Percentiles rank a stretch among this genome's conserved stretches.
phyloP scores from a whole-genome alignment of 1,284 basidiomycete species.

The Tremellales sp. region DNA sequence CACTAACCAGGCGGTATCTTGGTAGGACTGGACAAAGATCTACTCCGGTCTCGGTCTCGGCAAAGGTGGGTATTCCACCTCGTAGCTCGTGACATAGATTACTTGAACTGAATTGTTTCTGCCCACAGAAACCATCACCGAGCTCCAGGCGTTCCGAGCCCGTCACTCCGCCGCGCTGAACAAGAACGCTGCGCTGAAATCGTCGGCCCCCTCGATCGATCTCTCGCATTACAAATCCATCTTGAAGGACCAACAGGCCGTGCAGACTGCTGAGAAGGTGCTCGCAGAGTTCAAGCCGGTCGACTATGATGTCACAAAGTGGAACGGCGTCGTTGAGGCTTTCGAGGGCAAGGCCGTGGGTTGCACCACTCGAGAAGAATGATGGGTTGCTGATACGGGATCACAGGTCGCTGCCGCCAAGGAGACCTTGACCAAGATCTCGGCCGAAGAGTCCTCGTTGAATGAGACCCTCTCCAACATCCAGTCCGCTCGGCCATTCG shows the following conservation, averaged over 20 bases:
- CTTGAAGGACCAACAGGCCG: slow-evolving; percentile 88
- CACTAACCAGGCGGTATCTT: not conserved
- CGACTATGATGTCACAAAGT: slow-evolving; percentile 87
- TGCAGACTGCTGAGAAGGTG: slow-evolving; percentile 89
- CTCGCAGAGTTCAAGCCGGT: slow-evolving; percentile 89
- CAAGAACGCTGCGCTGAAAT: slow-evolving; percentile 63
- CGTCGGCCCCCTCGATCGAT: slow-evolving; percentile 65
- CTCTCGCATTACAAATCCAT: slow-evolving; percentile 85
- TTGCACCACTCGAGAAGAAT: slow-evolving; percentile 20
- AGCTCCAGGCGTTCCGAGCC: slow-evolving; percentile 94
- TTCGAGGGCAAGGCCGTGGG: slow-evolving; percentile 95
- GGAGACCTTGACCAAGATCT: slow-evolving; percentile 87
- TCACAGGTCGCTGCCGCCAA: slow-evolving; percentile 80
- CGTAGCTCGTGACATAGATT: not conserved
- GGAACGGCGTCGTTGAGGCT: slow-evolving; percentile 92
- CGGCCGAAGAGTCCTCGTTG: slow-evolving; percentile 86
- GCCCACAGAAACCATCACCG: slow-evolving; percentile 71
- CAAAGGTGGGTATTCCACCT: slow-evolving; percentile 61
- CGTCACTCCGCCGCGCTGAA: slow-evolving; percentile 86
- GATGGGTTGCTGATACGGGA: too few relatives aligned
- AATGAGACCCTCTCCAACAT: slow-evolving; percentile 95
- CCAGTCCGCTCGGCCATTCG: slow-evolving; percentile 94
- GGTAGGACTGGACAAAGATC: slow-evolving; percentile 85
- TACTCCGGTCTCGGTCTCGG: slow-evolving; percentile 86
- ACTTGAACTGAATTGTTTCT: too few relatives aligned